Conservation (phyloP, 306 rosid species). For the peach (Prunus persica) region DNA sequence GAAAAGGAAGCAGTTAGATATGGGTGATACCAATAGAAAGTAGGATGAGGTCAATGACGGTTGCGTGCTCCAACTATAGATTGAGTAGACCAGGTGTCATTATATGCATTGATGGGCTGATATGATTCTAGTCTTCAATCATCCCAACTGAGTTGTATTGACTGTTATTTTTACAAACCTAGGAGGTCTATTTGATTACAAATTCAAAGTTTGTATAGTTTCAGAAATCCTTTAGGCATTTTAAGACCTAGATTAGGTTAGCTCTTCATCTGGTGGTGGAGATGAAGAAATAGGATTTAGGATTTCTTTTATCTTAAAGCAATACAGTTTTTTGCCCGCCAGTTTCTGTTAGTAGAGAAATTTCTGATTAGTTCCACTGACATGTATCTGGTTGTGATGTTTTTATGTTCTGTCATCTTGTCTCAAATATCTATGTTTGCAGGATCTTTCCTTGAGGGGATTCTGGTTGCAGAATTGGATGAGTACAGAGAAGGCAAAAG, state of each 20-base stretch:
- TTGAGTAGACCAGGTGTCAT: background rate
- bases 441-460: constrained; percentile 90
- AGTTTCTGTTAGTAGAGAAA: background rate
- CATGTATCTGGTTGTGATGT: background rate
- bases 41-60: background rate
- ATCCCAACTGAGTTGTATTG: background rate
- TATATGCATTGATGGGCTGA: background rate
- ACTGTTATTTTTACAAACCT: background rate
- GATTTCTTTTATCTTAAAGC: background rate
- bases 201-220: background rate
- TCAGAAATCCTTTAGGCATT: background rate
- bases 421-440: constrained; percentile 19
- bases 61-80: background rate
- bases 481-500: constrained; percentile 57
- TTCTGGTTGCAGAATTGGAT: constrained; percentile 91
- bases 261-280: background rate
- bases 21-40: background rate
- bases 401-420: background rate
- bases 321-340: background rate
- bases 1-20: background rate
- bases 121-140: background rate
- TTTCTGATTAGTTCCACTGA: background rate
- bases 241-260: background rate
- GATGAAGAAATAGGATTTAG: background rate
- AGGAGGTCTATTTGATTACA: background rate